Percentiles rank a stretch among this genome's conserved stretches.
Evolutionary conservation across 305 asterid species (phyloP).

Genomic region (Striga hermonthica): DNA sequence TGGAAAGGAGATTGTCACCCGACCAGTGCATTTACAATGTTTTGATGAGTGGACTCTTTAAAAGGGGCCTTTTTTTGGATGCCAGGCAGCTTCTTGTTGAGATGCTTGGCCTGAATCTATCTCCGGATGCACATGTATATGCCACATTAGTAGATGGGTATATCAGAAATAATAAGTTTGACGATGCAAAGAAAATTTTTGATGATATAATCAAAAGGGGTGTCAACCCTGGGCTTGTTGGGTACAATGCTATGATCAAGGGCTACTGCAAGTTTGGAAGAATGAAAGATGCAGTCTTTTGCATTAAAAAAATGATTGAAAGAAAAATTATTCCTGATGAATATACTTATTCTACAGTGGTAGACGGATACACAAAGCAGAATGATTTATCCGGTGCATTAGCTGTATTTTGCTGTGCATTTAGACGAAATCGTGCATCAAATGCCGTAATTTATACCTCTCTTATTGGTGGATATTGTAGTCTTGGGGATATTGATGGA

Average conservation of each 20-base stretch:
- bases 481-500: slow-evolving; percentile 42
- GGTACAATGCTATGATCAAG: slow-evolving; percentile 82
- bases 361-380: slow-evolving; percentile 81
- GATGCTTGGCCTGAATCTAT: slow-evolving; percentile 60
- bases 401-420: slow-evolving; percentile 48
- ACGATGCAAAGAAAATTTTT: slow-evolving; percentile 68
- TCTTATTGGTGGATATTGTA: slow-evolving; percentile 70
- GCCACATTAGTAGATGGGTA: slow-evolving; percentile 86
- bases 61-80: slow-evolving; percentile 48
- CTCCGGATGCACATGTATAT: slow-evolving; percentile 63
- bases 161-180: slow-evolving; percentile 58
- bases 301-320: slow-evolving; percentile 52
- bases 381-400: slow-evolving; percentile 57
- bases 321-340: slow-evolving; percentile 57
- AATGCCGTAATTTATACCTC: slow-evolving; percentile 73
- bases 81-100: slow-evolving; percentile 63
- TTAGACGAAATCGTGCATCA: slow-evolving; percentile 47
- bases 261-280: slow-evolving; percentile 75
- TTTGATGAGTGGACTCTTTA: slow-evolving; percentile 78
- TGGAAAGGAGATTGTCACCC: slow-evolving; percentile 58
- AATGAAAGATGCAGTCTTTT: slow-evolving; percentile 65
- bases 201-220: slow-evolving; percentile 46
- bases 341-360: slow-evolving; percentile 73
- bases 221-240: slow-evolving; percentile 66
- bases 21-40: slow-evolving; percentile 82